These are phyloP conservation scores for Stephanodiscus triporus DNA, from an alignment of 108 stramenopile genomes.

Conservation along the genomic window DNA sequence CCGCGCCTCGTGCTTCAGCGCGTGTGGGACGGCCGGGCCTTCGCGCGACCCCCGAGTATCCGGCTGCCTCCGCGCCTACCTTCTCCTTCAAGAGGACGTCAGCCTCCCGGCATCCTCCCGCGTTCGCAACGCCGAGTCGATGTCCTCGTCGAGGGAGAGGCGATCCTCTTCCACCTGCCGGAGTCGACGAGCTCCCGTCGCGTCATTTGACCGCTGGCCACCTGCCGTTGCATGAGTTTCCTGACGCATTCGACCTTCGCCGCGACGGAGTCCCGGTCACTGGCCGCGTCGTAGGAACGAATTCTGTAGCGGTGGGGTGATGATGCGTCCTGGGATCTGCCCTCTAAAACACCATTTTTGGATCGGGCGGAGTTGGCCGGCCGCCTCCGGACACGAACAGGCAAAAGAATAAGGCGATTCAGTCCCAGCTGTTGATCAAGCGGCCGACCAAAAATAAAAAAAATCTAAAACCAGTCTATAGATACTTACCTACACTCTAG, in stretches of 20 bases:
- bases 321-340: too few relatives aligned
- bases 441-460: too few relatives aligned
- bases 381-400: too few relatives aligned
- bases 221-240: constrained; percentile 66
- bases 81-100: constrained; percentile 39
- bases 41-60: constrained; percentile 51
- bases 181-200: constrained; percentile 48
- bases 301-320: too few relatives aligned
- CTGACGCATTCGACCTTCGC: constrained; percentile 55
- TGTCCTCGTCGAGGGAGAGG: constrained; percentile 52
- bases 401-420: too few relatives aligned
- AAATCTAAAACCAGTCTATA: too few relatives aligned
- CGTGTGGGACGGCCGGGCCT: constrained; percentile 38
- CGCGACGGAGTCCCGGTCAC: constrained; percentile 38
- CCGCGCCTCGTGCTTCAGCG: constrained; percentile 58
- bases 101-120: constrained; percentile 56
- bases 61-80: constrained; percentile 48
- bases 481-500: too few relatives aligned
- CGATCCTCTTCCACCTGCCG: constrained; percentile 65
- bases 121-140: constrained; percentile 47
- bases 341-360: too few relatives aligned
- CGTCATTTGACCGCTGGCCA: constrained; percentile 65
- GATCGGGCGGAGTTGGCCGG: too few relatives aligned
- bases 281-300: constrained; percentile 74
- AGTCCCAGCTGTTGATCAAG: too few relatives aligned